phyloP scores from a whole-genome alignment of 441 rosid genomes.

The Syzygium malaccense region DNA sequence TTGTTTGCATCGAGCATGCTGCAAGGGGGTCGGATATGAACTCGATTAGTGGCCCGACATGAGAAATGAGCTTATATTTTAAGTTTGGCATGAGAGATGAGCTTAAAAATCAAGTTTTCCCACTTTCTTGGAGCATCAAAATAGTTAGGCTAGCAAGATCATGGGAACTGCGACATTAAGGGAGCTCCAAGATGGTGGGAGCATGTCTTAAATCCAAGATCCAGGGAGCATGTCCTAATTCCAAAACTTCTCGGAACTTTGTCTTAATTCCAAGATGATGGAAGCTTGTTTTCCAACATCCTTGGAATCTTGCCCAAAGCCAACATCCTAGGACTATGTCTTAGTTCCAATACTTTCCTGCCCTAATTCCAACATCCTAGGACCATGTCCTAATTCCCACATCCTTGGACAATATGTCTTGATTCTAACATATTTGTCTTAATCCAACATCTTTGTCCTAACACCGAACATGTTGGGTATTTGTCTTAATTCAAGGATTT shows the following conservation, averaged over 20 bases:
- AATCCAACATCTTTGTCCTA: background rate
- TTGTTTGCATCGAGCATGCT: background rate
- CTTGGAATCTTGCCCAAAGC: background rate
- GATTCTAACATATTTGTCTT: background rate
- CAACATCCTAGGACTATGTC: background rate
- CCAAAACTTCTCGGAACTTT: background rate
- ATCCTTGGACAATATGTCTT: accelerated
- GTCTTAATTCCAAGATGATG: background rate
- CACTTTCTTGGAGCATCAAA: background rate
- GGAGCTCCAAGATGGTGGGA: background rate
- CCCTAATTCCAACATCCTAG: accelerated
- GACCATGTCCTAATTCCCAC: background rate
- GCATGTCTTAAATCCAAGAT: background rate
- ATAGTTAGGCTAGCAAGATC: background rate
- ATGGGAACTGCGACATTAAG: background rate
- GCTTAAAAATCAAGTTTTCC: background rate
- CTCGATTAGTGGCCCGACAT: accelerated
- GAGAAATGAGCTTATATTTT: background rate
- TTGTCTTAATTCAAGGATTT: background rate
- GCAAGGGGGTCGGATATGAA: background rate
- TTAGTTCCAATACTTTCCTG: background rate
- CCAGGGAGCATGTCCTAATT: background rate
- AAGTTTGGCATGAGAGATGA: background rate
- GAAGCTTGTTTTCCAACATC: background rate
- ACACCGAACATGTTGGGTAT: background rate